Evolutionary conservation across 768 basidiomycete species (phyloP).

Genomic region (Rubroboletus satanas): DNA sequence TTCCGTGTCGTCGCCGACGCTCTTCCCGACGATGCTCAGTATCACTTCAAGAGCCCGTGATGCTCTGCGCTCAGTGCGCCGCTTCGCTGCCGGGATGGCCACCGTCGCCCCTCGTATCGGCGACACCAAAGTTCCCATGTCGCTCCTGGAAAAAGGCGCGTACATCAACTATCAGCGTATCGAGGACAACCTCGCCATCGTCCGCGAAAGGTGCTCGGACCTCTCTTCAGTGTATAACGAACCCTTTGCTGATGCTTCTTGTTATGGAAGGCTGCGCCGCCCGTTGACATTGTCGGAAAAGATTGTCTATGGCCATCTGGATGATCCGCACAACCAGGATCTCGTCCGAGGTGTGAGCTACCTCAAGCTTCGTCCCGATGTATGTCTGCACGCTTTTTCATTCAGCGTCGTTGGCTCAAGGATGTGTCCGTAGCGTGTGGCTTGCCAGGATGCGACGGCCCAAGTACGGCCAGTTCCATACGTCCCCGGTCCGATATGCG

Average conservation of each 20-base stretch:
- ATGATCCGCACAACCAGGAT: slow-evolving; percentile 88
- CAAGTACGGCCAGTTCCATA: slow-evolving; percentile 48
- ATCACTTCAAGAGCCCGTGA: slow-evolving; percentile 51
- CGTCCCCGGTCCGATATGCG: slow-evolving; percentile 11
- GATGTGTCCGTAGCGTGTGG: slow-evolving; percentile 57
- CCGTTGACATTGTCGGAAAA: slow-evolving; percentile 95
- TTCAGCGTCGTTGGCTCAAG: slow-evolving; percentile 1
- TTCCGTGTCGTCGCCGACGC: slow-evolving; percentile 20
- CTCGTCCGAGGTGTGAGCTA: slow-evolving; percentile 91
- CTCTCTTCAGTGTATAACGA: neutral
- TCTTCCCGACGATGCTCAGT: slow-evolving; percentile 57
- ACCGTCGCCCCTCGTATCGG: slow-evolving; percentile 78
- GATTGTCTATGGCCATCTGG: slow-evolving; percentile 96
- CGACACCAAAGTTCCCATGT: slow-evolving; percentile 88
- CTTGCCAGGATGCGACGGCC: slow-evolving; percentile 88
- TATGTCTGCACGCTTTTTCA: slow-evolving; percentile 39
- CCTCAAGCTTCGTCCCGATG: slow-evolving; percentile 96
- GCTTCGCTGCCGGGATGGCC: slow-evolving; percentile 69
- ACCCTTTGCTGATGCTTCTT: slow-evolving; percentile 1
- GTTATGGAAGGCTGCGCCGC: slow-evolving; percentile 62
- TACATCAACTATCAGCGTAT: slow-evolving; percentile 97
- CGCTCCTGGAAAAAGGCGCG: slow-evolving; percentile 72
- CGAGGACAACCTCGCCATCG: slow-evolving; percentile 91
- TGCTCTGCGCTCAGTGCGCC: slow-evolving; percentile 51
- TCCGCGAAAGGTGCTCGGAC: slow-evolving; percentile 67